Conservation (phyloP, 2,329 filamentous ascomycete genomes). For the Monosporascus sp. region DNA sequence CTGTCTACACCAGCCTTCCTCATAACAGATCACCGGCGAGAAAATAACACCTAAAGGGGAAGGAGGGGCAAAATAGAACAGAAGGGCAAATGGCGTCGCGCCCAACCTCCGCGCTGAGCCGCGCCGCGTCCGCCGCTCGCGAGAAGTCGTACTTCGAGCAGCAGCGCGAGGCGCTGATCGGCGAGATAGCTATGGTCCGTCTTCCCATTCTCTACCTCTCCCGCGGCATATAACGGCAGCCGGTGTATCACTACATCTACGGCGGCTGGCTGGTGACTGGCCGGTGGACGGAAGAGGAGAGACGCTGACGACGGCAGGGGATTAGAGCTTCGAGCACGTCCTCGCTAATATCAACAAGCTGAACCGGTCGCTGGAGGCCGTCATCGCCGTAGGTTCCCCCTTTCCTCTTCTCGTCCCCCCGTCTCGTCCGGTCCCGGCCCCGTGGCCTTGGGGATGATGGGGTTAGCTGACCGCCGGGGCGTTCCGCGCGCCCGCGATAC, state of each 20-base stretch:
- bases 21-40: neutral
- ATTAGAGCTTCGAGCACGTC: conserved; percentile 75
- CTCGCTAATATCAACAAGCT: conserved; percentile 94
- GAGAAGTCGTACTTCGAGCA: conserved; percentile 69
- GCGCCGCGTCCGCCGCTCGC: conserved; percentile 16
- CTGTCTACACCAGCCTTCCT: too few relatives aligned
- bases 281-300: neutral
- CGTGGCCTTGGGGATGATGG: neutral
- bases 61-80: conserved; percentile 11
- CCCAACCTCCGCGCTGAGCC: conserved; percentile 16
- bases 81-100: conserved; percentile 29
- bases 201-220: too few relatives aligned
- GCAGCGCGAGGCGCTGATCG: conserved; percentile 66
- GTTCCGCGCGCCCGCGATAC: neutral
- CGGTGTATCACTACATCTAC: too few relatives aligned
- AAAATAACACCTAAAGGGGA: neutral
- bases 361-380: conserved; percentile 85
- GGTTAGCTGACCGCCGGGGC: neutral
- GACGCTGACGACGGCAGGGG: neutral
- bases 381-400: conserved; percentile 67
- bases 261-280: too few relatives aligned
- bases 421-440: neutral
- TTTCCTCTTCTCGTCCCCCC: neutral
- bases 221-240: too few relatives aligned
- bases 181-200: conserved; percentile 66